A percentile compares a stretch with the other conserved stretches of the same genome.
phyloP scores from a whole-genome alignment of 306 rosid species.

The Purshia tridentata region DNA sequence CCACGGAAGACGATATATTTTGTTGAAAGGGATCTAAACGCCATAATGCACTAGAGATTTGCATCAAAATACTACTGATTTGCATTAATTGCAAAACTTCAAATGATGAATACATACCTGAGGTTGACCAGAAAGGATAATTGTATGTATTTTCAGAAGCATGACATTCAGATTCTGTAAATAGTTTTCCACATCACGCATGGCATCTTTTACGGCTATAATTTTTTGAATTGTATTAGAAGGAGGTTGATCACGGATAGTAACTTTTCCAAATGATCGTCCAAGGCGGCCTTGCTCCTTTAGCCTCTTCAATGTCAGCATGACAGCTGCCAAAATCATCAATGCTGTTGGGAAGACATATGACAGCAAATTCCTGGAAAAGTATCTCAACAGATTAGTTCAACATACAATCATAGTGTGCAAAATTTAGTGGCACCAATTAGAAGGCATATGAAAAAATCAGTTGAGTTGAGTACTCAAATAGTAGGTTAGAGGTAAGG shows the following conservation, averaged over 20 bases:
- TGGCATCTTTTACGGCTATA: constrained; percentile 89
- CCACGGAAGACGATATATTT: not conserved
- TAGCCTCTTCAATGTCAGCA: constrained; percentile 81
- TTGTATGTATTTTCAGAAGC: constrained; percentile 73
- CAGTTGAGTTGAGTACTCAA: not conserved
- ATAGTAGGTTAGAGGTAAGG: not conserved
- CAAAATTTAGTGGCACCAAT: not conserved
- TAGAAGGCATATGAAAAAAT: not conserved
- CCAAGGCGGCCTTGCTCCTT: constrained; percentile 99
- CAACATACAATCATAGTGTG: not conserved
- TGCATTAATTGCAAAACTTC: constrained; percentile 3
- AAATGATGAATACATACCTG: constrained; percentile 54
- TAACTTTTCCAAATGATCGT: constrained; percentile 75
- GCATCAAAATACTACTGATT: not conserved
- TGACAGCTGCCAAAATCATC: constrained; percentile 64
- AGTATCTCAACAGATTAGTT: constrained; percentile 32
- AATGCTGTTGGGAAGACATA: constrained; percentile 65
- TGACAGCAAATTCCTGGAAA: constrained; percentile 77
- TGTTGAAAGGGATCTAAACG: no score
- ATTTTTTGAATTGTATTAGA: constrained; percentile 93
- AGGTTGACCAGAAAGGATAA: constrained; percentile 86
- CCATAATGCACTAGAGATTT: no score
- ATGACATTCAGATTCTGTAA: constrained; percentile 77
- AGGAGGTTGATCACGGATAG: constrained; percentile 86
- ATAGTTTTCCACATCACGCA: constrained; percentile 75